A percentile compares a stretch with the other conserved stretches of the same genome.
phyloP scores from a whole-genome alignment of 1,284 basidiomycete genomes.

The Microbotryum lychnidis-dioicae region DNA sequence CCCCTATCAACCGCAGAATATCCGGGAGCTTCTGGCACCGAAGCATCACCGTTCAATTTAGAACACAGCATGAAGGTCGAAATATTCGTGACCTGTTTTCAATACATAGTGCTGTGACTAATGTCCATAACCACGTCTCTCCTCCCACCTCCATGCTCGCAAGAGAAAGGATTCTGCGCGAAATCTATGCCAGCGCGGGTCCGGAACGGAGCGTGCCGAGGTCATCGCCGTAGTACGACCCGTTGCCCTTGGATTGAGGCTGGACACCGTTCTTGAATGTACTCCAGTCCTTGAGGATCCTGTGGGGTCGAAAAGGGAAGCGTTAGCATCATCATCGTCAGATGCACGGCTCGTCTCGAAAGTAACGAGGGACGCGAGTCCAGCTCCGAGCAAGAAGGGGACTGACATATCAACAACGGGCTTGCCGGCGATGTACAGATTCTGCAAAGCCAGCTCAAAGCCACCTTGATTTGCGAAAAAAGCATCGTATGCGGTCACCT shows the following conservation, averaged over 20 bases:
- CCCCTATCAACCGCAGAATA: too few relatives aligned
- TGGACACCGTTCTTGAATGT: conserved; percentile 30
- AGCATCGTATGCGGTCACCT: conserved; percentile 27
- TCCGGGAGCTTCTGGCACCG: too few relatives aligned
- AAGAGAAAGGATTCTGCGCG: too few relatives aligned
- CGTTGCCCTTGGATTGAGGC: conserved; percentile 29
- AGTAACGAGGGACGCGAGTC: too few relatives aligned
- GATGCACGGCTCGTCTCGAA: neutral
- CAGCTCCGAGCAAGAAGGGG: too few relatives aligned
- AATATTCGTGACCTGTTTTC: too few relatives aligned
- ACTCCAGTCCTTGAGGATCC: conserved; percentile 37
- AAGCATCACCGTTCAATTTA: too few relatives aligned
- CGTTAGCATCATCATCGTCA: neutral
- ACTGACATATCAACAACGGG: conserved; percentile 36
- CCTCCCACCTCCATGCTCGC: neutral
- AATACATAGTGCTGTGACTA: too few relatives aligned
- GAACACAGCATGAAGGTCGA: too few relatives aligned
- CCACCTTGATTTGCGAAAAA: conserved; percentile 39
- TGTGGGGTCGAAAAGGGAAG: conserved; percentile 10
- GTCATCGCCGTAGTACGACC: conserved; percentile 27
- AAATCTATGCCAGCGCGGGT: neutral
- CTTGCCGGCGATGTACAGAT: conserved; percentile 37
- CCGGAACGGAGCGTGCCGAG: conserved; percentile 26
- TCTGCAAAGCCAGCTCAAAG: conserved; percentile 36
- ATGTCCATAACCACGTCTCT: too few relatives aligned